Conservation (phyloP, 768 basidiomycete species). For the Lanmaoa pseudosensibilis region DNA sequence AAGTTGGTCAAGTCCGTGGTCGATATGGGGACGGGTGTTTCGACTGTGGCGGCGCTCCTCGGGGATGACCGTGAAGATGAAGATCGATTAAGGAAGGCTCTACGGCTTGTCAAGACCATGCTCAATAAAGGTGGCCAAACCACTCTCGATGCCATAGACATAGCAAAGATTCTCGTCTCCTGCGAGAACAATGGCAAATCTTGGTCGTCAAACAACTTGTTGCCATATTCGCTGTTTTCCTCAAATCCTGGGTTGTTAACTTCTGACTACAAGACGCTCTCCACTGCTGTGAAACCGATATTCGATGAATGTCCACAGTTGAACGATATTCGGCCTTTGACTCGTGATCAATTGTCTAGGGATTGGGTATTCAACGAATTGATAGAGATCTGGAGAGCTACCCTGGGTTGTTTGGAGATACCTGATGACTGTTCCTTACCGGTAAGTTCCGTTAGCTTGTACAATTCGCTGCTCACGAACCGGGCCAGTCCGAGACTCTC, state of each 20-base stretch:
- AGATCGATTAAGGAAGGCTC: slow-evolving; percentile 41
- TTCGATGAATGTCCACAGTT: slow-evolving; percentile 54
- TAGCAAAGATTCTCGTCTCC: slow-evolving; percentile 43
- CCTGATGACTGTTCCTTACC: slow-evolving; percentile 46
- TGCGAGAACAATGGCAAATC: slow-evolving; percentile 32
- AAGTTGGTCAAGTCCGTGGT: slow-evolving; percentile 51
- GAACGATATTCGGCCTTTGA: slow-evolving; percentile 57
- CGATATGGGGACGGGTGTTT: slow-evolving; percentile 59
- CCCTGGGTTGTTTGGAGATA: slow-evolving; percentile 45
- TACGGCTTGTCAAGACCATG: slow-evolving; percentile 58
- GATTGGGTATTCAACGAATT: slow-evolving; percentile 54
- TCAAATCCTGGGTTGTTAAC: slow-evolving; percentile 56
- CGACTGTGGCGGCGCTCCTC: slow-evolving; percentile 56
- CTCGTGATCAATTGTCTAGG: slow-evolving; percentile 52
- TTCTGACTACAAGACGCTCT: slow-evolving; percentile 49
- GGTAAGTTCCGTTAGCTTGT: slow-evolving; percentile 38
- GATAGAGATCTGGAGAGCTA: slow-evolving; percentile 53
- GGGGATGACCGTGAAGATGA: slow-evolving; percentile 42
- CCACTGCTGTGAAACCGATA: slow-evolving; percentile 48
- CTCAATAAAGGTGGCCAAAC: slow-evolving; percentile 50
- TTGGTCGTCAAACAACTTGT: slow-evolving; percentile 50
- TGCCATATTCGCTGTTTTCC: slow-evolving; percentile 56
- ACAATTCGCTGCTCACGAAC: slow-evolving; percentile 2
- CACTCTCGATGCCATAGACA: slow-evolving; percentile 55
- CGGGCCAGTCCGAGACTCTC: slow-evolving; percentile 45